These are phyloP conservation scores for Penicillium sp. DNA, from an alignment of 2,329 filamentous ascomycete species.

Conservation along the genomic window DNA sequence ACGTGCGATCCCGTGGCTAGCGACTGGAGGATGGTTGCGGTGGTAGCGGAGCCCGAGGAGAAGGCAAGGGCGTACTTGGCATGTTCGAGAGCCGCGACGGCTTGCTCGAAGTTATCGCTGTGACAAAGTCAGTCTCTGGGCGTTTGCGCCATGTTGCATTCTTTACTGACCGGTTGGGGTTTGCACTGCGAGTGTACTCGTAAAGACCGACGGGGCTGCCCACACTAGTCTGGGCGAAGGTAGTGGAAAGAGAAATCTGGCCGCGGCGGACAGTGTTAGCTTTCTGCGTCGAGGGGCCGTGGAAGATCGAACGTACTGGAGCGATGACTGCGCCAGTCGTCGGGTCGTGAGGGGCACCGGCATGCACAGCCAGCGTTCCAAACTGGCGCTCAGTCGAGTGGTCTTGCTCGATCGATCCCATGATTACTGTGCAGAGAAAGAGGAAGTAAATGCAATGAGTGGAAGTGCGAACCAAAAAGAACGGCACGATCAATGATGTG, in stretches of 20 bases:
- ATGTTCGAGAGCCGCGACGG: conserved; percentile 87
- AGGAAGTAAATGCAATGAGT: conserved; percentile 7
- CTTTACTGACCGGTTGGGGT: conserved; percentile 69
- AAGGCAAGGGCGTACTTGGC: conserved; percentile 92
- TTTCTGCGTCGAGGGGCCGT: no score
- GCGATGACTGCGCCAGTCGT: conserved; percentile 93
- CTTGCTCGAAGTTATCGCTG: conserved; percentile 85
- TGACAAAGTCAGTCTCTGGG: conserved; percentile 5
- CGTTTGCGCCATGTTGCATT: neutral
- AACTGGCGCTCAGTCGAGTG: conserved; percentile 70
- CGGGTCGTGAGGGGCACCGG: conserved; percentile 85
- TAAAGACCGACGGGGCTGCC: conserved; percentile 83
- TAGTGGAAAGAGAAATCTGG: conserved; percentile 89
- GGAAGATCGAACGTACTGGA: conserved; percentile 58
- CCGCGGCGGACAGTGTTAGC: neutral
- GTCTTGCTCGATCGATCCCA: conserved; percentile 30
- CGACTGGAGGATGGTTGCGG: conserved; percentile 87
- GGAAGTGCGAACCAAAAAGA: neutral
- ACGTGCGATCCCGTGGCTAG: conserved; percentile 89
- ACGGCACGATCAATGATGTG: conserved; percentile 10
- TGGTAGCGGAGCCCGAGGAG: conserved; percentile 89
- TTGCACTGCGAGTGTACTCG: conserved; percentile 90
- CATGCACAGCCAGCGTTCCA: conserved; percentile 91
- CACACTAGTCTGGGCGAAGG: conserved; percentile 86
- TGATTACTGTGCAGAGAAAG: conserved; percentile 11